Evolutionary conservation across 208 protist genomes (phyloP).

Genomic region (Leishmania major): DNA sequence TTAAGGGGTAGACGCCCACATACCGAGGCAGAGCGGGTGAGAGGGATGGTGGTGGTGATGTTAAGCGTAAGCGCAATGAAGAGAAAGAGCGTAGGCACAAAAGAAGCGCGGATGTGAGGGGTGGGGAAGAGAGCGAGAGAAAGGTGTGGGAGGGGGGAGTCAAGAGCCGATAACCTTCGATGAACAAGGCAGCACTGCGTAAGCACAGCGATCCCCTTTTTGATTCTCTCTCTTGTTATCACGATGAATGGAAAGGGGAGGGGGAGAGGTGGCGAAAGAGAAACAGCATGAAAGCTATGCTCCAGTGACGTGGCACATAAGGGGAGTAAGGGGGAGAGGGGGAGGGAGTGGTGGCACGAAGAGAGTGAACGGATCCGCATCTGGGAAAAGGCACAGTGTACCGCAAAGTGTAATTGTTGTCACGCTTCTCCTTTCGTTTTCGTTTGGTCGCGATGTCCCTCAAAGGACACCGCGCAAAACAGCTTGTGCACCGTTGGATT

Average conservation of each 20-base stretch:
- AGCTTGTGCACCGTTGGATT: background rate
- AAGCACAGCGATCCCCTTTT: background rate
- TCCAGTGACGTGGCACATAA: background rate
- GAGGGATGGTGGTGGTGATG: too few relatives aligned
- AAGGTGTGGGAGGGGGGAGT: background rate
- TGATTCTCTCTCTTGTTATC: background rate
- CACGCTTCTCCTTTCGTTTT: background rate
- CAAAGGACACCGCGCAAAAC: background rate
- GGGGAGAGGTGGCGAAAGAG: too few relatives aligned
- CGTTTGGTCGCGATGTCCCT: background rate
- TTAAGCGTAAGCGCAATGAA: background rate
- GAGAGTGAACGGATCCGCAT: background rate
- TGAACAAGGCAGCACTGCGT: background rate
- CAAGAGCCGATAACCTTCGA: background rate
- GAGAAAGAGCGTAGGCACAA: background rate
- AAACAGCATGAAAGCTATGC: background rate
- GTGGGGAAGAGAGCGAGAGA: background rate
- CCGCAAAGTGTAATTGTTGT: background rate
- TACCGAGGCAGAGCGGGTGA: background rate
- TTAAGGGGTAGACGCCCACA: background rate
- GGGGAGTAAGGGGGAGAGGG: too few relatives aligned
- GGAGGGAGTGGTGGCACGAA: background rate
- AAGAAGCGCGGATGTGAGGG: background rate
- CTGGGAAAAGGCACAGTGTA: background rate
- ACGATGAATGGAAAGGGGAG: background rate